Conservation (phyloP, 2,329 filamentous ascomycete species). For the Colletotrichum phormii region DNA sequence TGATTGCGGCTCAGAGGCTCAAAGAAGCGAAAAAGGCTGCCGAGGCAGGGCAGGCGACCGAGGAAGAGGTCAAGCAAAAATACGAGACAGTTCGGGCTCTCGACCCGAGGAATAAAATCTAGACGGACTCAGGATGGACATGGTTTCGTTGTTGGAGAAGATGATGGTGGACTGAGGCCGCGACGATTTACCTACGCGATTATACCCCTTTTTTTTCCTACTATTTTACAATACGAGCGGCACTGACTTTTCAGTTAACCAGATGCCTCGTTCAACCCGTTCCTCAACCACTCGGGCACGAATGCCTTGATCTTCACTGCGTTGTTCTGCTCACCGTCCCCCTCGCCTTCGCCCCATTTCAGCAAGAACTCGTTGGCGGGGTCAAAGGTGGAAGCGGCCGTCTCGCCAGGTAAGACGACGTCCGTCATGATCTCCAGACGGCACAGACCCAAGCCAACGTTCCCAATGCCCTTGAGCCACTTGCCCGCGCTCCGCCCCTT, state of each 20-base stretch:
- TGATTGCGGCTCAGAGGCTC: conserved; percentile 54
- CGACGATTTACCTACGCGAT: conserved; percentile 16
- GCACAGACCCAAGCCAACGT: conserved; percentile 88
- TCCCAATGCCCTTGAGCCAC: conserved; percentile 82
- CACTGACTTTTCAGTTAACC: conserved; percentile 25
- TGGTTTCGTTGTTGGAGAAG: neutral
- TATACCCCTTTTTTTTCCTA: conserved; percentile 30
- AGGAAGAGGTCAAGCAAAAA: conserved; percentile 45
- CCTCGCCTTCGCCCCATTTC: conserved; percentile 34
- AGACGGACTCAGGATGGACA: neutral
- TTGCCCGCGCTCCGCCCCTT: conserved; percentile 81
- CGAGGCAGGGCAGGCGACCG: conserved; percentile 61
- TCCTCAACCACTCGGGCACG: conserved; percentile 80
- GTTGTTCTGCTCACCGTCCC: conserved; percentile 46
- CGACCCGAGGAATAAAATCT: neutral
- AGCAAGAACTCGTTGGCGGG: conserved; percentile 51
- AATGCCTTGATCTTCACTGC: conserved; percentile 78
- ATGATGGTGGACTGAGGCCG: neutral
- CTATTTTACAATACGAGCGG: conserved; percentile 22
- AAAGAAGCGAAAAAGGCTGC: conserved; percentile 64
- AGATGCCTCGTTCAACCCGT: conserved; percentile 48
- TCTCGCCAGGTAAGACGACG: conserved; percentile 75
- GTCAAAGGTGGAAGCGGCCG: conserved; percentile 72
- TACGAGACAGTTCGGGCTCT: conserved; percentile 38
- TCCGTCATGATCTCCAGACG: conserved; percentile 93